A percentile compares a stretch with the other conserved stretches of the same genome.
These are phyloP conservation scores for Candida wancherniae DNA, from an alignment of 805 yeast genomes.

Conservation along the genomic window DNA sequence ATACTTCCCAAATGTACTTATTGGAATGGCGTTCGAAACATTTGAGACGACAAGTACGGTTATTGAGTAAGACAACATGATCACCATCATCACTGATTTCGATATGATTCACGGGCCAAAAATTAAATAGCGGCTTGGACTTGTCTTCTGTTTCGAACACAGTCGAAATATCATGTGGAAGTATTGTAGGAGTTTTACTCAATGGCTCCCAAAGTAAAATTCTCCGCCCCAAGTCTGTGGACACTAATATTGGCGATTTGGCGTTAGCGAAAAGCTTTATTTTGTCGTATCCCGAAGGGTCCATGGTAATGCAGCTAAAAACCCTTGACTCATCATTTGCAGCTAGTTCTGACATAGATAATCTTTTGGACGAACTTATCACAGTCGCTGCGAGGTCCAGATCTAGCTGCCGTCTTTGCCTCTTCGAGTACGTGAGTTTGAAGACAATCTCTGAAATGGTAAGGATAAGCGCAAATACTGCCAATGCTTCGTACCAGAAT, in stretches of 20 bases:
- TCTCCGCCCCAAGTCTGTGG: conserved; percentile 70
- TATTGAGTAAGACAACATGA: conserved; percentile 51
- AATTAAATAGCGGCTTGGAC: conserved; percentile 29
- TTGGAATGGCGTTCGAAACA: conserved; percentile 56
- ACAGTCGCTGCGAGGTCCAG: conserved; percentile 1
- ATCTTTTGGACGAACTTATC: conserved; percentile 1
- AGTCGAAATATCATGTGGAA: conserved; percentile 33
- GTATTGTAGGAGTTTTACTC: conserved; percentile 11
- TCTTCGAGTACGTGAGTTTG: conserved; percentile 17
- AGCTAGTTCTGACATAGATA: conserved; percentile 1
- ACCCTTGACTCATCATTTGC: too few relatives aligned
- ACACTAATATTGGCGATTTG: conserved; percentile 58
- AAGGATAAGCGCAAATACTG: conserved; percentile 47
- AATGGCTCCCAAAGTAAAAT: conserved; percentile 73
- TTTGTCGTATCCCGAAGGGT: too few relatives aligned
- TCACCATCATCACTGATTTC: conserved; percentile 58
- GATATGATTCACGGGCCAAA: conserved; percentile 61
- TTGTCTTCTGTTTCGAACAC: conserved; percentile 24
- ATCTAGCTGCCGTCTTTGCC: conserved; percentile 8
- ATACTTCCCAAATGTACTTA: conserved; percentile 54
- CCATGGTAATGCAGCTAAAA: conserved; percentile 1
- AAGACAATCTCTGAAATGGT: conserved; percentile 46
- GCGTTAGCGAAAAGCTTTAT: conserved; percentile 55
- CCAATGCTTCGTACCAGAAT: conserved; percentile 52
- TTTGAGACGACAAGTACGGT: conserved; percentile 45